Conservation (phyloP, 1,284 basidiomycete genomes). For the Chalciporus sp. region DNA sequence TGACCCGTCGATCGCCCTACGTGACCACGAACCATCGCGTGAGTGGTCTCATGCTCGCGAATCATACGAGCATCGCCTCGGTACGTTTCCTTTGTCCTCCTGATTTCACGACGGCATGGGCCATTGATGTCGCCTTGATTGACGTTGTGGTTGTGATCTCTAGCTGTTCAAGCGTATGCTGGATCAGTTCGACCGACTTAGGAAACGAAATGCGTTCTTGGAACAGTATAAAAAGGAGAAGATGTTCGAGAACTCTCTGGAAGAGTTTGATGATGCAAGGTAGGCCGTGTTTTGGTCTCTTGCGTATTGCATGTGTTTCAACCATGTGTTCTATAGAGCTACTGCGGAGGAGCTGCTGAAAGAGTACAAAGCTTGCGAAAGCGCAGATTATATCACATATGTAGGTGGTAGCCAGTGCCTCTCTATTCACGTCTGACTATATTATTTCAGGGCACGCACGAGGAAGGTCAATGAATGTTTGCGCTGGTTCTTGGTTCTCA, state of each 20-base stretch:
- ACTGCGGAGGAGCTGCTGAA: slow-evolving; percentile 86
- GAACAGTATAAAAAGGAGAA: slow-evolving; percentile 98
- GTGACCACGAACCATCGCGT: slow-evolving; percentile 88
- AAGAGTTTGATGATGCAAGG: slow-evolving; percentile 95
- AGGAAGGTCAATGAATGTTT: slow-evolving; percentile 27
- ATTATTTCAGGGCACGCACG: slow-evolving; percentile 22
- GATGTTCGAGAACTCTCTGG: slow-evolving; percentile 88
- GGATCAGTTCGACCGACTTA: slow-evolving; percentile 90
- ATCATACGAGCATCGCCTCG: slow-evolving; percentile 96
- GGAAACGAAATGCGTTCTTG: slow-evolving; percentile 92
- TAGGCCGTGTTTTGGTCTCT: slow-evolving; percentile 34
- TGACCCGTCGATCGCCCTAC: slow-evolving; percentile 91
- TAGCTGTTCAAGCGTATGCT: slow-evolving; percentile 97
- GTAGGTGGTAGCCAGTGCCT: slow-evolving; percentile 41
- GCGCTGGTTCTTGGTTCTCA: background rate
- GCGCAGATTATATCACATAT: slow-evolving; percentile 86
- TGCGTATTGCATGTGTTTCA: background rate
- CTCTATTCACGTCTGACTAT: background rate
- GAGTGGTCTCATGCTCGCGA: slow-evolving; percentile 97
- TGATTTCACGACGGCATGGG: background rate
- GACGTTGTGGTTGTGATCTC: background rate
- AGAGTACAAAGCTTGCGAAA: slow-evolving; percentile 93
- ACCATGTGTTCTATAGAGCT: slow-evolving; percentile 48
- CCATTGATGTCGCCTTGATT: background rate
- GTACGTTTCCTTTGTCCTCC: slow-evolving; percentile 46